Evolutionary conservation across 1,284 basidiomycete species (phyloP), one percentile per base, ranked within the genome.

Genomic region (Ceratobasidium sp.): DNA sequence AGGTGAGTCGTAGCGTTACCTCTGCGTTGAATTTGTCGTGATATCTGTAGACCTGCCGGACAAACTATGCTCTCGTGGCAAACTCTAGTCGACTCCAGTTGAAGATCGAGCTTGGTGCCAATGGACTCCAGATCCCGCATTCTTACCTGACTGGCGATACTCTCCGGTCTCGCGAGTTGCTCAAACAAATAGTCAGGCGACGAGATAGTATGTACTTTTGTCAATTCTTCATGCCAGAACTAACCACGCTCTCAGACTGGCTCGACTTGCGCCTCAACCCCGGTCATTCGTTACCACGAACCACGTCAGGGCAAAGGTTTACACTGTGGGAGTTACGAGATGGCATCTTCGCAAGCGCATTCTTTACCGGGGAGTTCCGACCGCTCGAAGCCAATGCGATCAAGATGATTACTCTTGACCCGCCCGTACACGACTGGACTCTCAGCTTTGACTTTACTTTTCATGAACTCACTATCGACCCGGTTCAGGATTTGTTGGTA

Each of bases 341-440:
- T 22, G 43, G 45, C 7, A 6, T 62, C 3, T 49, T 50, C 13
- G 31, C 31, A 22, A 62, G 31, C 22, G 43, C 43, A 25, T 62
- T 22, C 10, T 35, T n/a, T 20, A 38, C 2, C 10, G 13, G 27
- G n/a, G 45, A 22, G 3, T 38, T 5, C 29, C 29, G 12, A 12
- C 20, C 42, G 6, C 5, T 35, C n/a, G 29, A 49, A 12, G 58
- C 45, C 20, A 27, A 50, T 27, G 20, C 45, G n/a, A n/a, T 62
- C 8, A 43, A 62, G 15, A n/a, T 62, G n/a, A 49, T 62, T 49
- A 20, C 31, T 1, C 31, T 62, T 1, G 58, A 62, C 47, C 31
- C 43, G 20, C 58, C 58, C 1, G 20, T 32, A 20, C 22, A 27
- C 3, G 29, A 34, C 20, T 62, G 58, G 58, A 22, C 15, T 17